Percentiles rank a stretch among this genome's conserved stretches.
Evolutionary conservation across 1,139 yeast genomes (phyloP).

Genomic region (Debaryomyces nepalensis): DNA sequence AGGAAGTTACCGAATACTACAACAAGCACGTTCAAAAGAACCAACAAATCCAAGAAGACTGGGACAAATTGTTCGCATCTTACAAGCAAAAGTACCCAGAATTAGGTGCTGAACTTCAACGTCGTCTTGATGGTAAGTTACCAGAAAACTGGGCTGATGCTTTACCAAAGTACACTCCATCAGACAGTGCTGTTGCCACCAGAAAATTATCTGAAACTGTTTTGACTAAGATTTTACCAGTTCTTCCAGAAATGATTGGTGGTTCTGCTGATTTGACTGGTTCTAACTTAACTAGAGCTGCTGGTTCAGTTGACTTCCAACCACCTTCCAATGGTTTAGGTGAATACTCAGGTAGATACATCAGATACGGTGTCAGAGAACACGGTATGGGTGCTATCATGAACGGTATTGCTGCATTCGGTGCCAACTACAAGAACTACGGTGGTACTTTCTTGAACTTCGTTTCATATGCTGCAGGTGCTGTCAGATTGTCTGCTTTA

Average conservation of each 20-base stretch:
- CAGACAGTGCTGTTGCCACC: slow-evolving; percentile 86
- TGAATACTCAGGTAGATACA: slow-evolving; percentile 88
- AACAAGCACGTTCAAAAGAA: slow-evolving; percentile 58
- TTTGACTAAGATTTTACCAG: slow-evolving; percentile 64
- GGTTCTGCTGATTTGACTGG: slow-evolving; percentile 99
- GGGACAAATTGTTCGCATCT: slow-evolving; percentile 67
- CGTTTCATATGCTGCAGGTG: slow-evolving; percentile 97
- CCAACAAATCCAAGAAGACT: slow-evolving; percentile 67
- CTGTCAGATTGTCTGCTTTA: slow-evolving; percentile 91
- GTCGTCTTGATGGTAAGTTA: slow-evolving; percentile 81
- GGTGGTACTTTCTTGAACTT: slow-evolving; percentile 99
- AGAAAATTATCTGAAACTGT: slow-evolving; percentile 93
- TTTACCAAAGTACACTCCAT: slow-evolving; percentile 79
- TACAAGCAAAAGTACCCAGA: slow-evolving; percentile 78
- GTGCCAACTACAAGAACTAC: slow-evolving; percentile 89
- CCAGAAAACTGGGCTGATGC: slow-evolving; percentile 83
- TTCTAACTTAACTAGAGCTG: slow-evolving; percentile 93
- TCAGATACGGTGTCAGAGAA: slow-evolving; percentile 99
- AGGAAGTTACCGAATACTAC: slow-evolving; percentile 80
- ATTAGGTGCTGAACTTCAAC: slow-evolving; percentile 76
- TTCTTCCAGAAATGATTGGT: slow-evolving; percentile 89
- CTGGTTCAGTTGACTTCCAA: slow-evolving; percentile 90
- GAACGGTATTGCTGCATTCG: slow-evolving; percentile 97
- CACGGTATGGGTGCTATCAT: slow-evolving; percentile 99
- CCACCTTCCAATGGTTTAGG: slow-evolving; percentile 83